These are phyloP conservation scores for Wickerhamomyces strasburgensis DNA, from an alignment of 805 yeast genomes.

Conservation along the genomic window DNA sequence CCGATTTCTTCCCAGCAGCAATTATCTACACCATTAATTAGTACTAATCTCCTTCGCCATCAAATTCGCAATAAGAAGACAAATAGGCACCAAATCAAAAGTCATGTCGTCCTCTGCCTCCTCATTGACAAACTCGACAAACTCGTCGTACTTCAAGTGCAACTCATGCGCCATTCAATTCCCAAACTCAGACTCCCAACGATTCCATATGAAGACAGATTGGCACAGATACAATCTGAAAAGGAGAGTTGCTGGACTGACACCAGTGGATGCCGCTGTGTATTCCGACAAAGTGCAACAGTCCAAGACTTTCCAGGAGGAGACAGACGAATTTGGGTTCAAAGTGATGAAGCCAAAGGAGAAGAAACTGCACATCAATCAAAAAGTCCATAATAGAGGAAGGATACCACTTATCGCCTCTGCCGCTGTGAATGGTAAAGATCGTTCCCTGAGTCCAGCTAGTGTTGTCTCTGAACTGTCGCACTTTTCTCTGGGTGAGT, in stretches of 20 bases:
- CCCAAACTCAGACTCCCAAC: conserved; percentile 75
- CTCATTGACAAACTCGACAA: conserved; percentile 5
- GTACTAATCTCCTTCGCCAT: no score
- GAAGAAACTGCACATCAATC: conserved; percentile 13
- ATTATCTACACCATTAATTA: no score
- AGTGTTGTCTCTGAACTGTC: conserved; percentile 51
- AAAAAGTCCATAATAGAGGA: neutral
- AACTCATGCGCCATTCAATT: conserved; percentile 84
- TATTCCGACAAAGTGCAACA: conserved; percentile 35
- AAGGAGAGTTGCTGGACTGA: conserved; percentile 81
- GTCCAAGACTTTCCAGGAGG: conserved; percentile 28
- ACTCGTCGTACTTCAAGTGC: conserved; percentile 54
- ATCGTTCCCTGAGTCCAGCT: conserved; percentile 49
- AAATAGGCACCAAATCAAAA: neutral
- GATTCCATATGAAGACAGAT: conserved; percentile 93
- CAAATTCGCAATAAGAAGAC: neutral
- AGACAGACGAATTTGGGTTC: conserved; percentile 37
- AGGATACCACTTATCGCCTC: neutral
- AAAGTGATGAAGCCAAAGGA: conserved; percentile 26
- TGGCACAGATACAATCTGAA: conserved; percentile 97
- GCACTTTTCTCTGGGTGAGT: conserved; percentile 49
- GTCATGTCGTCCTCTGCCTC: neutral
- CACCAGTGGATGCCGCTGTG: conserved; percentile 61
- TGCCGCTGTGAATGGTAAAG: neutral
- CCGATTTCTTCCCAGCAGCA: neutral